Evolutionary conservation across 2,329 filamentous ascomycete species (phyloP).

Genomic region (Neofusicoccum parvum): DNA sequence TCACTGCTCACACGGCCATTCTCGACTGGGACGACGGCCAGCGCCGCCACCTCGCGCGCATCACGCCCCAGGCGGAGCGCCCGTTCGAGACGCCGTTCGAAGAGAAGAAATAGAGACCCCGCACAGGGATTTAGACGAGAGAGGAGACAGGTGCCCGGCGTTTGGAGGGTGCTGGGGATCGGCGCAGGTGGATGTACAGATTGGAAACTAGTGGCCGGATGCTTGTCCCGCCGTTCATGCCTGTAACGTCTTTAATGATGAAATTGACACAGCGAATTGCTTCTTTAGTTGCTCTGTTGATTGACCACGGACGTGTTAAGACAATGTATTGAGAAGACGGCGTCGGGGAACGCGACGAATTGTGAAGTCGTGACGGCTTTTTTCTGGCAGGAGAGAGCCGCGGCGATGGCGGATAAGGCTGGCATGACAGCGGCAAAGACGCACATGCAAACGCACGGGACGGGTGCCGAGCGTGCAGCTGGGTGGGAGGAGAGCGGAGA

Average conservation of each 20-base stretch:
- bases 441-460: background rate
- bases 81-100: constrained; percentile 67
- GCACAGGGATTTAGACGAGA: background rate
- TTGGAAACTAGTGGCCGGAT: background rate
- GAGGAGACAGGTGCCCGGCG: background rate
- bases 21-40: constrained; percentile 81
- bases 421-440: background rate
- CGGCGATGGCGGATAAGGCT: background rate
- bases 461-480: no score
- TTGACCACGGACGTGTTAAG: no score
- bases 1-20: constrained; percentile 76
- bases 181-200: background rate
- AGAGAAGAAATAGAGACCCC: constrained; percentile 23
- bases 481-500: background rate
- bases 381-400: no score
- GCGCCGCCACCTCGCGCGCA: constrained; percentile 75
- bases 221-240: background rate
- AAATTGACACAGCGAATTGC: background rate
- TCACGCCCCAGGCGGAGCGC: constrained; percentile 79
- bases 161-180: background rate
- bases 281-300: no score
- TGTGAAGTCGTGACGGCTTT: no score
- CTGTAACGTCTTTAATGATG: background rate
- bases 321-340: no score
- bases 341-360: no score